These are phyloP conservation scores for Fusarium sulawesiense DNA, from an alignment of 2,329 filamentous ascomycete species.

Conservation along the genomic window DNA sequence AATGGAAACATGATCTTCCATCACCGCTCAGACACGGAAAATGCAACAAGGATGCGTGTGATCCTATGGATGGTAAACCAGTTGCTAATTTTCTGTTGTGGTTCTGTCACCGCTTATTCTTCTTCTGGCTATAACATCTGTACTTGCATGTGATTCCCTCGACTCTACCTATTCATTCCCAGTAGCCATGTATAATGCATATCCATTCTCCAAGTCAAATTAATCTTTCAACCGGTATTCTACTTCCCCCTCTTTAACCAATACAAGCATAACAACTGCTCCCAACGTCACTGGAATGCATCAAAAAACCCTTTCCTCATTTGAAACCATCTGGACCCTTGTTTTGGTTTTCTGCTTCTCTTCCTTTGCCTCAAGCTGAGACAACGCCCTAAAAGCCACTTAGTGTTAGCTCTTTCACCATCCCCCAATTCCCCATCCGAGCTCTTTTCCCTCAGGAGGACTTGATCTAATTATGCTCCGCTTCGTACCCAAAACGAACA, in stretches of 20 bases:
- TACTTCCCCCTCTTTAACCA: not conserved
- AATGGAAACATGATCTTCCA: slow-evolving; percentile 16
- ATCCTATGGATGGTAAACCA: not conserved
- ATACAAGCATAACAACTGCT: slow-evolving; percentile 1
- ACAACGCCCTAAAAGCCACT: slow-evolving; percentile 28
- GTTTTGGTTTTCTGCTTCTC: not conserved
- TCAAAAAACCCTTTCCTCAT: slow-evolving; percentile 1
- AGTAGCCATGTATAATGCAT: not conserved
- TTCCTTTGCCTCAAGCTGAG: slow-evolving; percentile 20
- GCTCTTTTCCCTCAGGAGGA: not conserved
- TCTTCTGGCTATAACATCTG: slow-evolving; percentile 4
- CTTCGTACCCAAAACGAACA: not conserved
- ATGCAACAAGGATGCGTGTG: not conserved
- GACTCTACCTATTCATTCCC: not conserved
- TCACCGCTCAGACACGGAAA: slow-evolving; percentile 24
- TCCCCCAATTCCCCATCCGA: slow-evolving; percentile 1
- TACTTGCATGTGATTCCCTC: slow-evolving; percentile 28
- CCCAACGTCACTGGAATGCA: slow-evolving; percentile 33
- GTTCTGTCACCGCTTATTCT: slow-evolving; percentile 30
- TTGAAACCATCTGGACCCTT: slow-evolving; percentile 4
- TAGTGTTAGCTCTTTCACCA: slow-evolving; percentile 4
- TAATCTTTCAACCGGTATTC: not conserved
- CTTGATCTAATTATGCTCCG: not conserved
- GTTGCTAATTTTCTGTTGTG: slow-evolving; percentile 2
- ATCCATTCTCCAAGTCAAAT: slow-evolving; percentile 9